Percentiles rank a stretch among this genome's conserved stretches.
phyloP scores from a whole-genome alignment of 208 protist genomes.

The Acanthamoeba polyphaga region DNA sequence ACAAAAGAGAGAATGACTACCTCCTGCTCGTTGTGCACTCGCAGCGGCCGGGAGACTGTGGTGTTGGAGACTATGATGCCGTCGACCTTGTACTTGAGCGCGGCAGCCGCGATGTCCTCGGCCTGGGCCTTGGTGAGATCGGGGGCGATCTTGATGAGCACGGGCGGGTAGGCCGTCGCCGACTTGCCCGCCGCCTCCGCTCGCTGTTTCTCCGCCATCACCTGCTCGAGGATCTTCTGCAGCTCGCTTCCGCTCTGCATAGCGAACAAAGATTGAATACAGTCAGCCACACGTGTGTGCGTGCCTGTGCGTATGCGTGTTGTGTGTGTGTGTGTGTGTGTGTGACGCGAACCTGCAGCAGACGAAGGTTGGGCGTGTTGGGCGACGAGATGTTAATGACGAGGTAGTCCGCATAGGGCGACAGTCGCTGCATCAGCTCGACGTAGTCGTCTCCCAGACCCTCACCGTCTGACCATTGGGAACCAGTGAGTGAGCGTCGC shows the following conservation, averaged over 20 bases:
- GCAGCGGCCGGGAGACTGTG: conserved; percentile 80
- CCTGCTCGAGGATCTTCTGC: conserved; percentile 38
- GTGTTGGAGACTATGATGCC: conserved; percentile 90
- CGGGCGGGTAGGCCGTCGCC: not conserved
- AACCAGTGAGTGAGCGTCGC: not conserved
- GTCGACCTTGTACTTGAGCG: conserved; percentile 81
- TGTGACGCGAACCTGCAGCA: conserved; percentile 77
- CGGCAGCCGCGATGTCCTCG: conserved; percentile 84
- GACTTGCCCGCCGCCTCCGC: not conserved
- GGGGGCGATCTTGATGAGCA: conserved; percentile 86
- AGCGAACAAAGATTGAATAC: not conserved
- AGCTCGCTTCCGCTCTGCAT: conserved; percentile 2
- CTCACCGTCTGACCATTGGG: not conserved
- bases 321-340: too few species aligned
- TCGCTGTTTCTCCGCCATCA: not conserved
- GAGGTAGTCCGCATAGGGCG: conserved; percentile 86
- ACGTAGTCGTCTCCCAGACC: conserved; percentile 83
- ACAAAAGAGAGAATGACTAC: not conserved
- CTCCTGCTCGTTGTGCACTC: not conserved
- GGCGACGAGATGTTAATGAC: conserved; percentile 90
- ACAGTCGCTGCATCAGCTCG: conserved; percentile 77
- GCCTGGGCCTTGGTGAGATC: conserved; percentile 80
- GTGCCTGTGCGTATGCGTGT: too few species aligned
- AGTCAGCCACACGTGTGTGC: not conserved
- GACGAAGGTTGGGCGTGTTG: conserved; percentile 88